These are phyloP conservation scores for Capsicum pubescens DNA, from an alignment of 257 asterid species.

Conservation along the genomic window DNA sequence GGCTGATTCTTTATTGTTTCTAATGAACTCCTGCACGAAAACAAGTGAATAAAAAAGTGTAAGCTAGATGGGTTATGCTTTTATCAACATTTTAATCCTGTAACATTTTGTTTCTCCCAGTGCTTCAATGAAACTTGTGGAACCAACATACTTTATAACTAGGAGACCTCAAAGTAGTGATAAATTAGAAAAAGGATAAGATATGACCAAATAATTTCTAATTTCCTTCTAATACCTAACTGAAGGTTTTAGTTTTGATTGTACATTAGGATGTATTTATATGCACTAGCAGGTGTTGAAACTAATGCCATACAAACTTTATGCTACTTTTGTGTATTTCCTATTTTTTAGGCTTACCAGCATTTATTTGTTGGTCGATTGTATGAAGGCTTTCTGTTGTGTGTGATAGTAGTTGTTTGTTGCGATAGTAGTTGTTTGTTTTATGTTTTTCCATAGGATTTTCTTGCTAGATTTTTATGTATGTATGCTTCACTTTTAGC, in stretches of 20 bases:
- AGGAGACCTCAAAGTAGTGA: background rate
- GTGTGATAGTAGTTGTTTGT: no score
- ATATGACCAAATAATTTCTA: background rate
- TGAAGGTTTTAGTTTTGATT: background rate
- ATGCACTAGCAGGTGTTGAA: no score
- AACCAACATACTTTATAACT: background rate
- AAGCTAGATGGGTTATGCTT: background rate
- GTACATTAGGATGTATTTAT: background rate
- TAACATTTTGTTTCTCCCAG: background rate
- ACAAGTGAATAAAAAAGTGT: constrained; percentile 6
- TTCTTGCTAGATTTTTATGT: no score
- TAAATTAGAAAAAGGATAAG: background rate
- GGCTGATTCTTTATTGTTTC: constrained; percentile 29
- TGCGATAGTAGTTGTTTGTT: no score
- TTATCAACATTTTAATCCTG: background rate
- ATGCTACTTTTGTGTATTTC: no score
- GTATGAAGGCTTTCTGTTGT: no score
- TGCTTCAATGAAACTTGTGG: background rate
- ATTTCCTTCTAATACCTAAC: background rate
- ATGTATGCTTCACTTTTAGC: no score
- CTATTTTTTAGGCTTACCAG: no score
- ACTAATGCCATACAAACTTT: no score
- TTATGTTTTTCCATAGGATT: no score
- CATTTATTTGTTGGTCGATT: no score
- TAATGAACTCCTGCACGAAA: constrained; percentile 31